Evolutionary conservation across 805 yeast genomes (phyloP), one percentile per base, ranked within the genome.

Genomic region (Ogataea ramenticola): DNA sequence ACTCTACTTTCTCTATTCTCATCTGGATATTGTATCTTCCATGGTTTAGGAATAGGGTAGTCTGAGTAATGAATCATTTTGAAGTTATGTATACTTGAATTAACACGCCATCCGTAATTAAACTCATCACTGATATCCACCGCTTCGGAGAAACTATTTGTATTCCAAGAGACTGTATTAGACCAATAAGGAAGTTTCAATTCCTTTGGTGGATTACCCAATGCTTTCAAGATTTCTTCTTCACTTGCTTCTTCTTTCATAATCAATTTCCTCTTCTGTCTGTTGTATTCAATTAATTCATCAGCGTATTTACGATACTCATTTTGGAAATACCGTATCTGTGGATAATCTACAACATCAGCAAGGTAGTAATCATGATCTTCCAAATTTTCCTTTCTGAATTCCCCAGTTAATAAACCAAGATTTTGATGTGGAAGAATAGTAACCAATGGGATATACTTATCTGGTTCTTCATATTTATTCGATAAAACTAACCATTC

Each of bases 1-100:
- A 41, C 45, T 36, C 51, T 44, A 38, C 41, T 34, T 12, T 41
- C 40, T 6, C 44, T 24, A 33, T 44, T 46, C 21, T 55, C 42
- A 39, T 43, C 44, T 33, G 56, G 49, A 40, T 56, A 50, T 39
- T 60, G 58, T 3, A 48, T 34, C 35, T 54, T 55, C 88, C 88
- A 81, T 4, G 87, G 88, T 53, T 82, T 81, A 0, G 80, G 77
- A 7, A 80, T 58, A 6, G 88, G 88, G 31, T 72, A 70, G 54
- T 82, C 89, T 3, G 83, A 75, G 57, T 76, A 82, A 56, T 82
- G 89, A 26, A 80, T 56, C 43, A 77, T 64, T 52, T 71, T 73
- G 49, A 5, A 72, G 58, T 11, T 52, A 20, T 53, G 33, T 6
- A 38, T 27, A 3, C 71, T 53, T 4, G 21, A 32, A 17, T 32